Base-by-base conservation (phyloP, 2,329 filamentous ascomycete species). In the Fulvia fulva region DNA sequence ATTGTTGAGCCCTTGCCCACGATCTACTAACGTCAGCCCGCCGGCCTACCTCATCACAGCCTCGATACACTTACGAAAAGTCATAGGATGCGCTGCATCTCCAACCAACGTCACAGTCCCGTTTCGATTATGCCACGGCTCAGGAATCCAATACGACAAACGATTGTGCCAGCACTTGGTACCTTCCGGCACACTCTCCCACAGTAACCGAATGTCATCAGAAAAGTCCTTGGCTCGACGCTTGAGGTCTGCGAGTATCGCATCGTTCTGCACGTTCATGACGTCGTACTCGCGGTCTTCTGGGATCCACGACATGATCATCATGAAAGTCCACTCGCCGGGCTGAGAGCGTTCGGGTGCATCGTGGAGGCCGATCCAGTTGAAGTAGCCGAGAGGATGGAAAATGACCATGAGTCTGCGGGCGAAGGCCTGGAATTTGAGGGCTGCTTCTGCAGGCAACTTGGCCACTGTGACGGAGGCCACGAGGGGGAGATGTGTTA, bases 1-100 rank as follows among this genome's bases (percentile, higher is more conserved):
- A 60, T 79, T 74, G 57, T 80, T 77, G 34, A 77, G 71, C 7
- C 77, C 77, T 62, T 80, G 78, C 0, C 77, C 78, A n/a, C 77
- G 74, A 61, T 63, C 59, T 60, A 73, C 69, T 12, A 77, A 65
- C 14, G 51, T 41, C 16, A 41, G 37, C 14, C n/a, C n/a, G 16
- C 19, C 37, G 3, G 9, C 5, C n/a, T 41, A n/a, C 14, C 37
- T 3, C 5, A 41, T 16, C 2, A 41, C 37, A 1, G 45, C n/a
- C 19, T 12, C 6, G 25, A n/a, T 16, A 11, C 43, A 19, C 32
- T 57, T 52, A 61, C 56, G 56, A 55, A 63, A 63, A 43, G 61
- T 63, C 77, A 80, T 80, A 0, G 78, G 74, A 67, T 81, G 70
- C 4, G 76, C 77, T 19, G 73, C 71, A 47, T 71, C 67, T 25